Evolutionary conservation across 805 yeast genomes (phyloP).

Genomic region (Ogataea chonburiensis): DNA sequence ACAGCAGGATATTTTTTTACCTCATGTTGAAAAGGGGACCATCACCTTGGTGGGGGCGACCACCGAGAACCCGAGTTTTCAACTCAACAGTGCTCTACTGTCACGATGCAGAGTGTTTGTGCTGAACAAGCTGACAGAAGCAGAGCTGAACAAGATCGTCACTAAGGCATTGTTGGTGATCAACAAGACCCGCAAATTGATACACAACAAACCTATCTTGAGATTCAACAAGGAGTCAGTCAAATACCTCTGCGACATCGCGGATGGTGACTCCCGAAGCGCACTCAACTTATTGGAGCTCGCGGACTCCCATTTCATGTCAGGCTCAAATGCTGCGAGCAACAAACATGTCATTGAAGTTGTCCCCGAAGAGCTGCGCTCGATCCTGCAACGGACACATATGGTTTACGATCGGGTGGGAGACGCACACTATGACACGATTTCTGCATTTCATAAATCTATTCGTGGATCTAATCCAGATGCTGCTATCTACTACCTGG

Average conservation of each 20-base stretch:
- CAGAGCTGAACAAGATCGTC: slow-evolving; percentile 54
- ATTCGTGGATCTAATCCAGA: slow-evolving; percentile 87
- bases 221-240: slow-evolving; percentile 55
- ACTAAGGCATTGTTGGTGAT: slow-evolving; percentile 56
- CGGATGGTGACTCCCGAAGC: slow-evolving; percentile 87
- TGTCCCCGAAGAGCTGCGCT: slow-evolving; percentile 38
- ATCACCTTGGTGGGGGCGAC: slow-evolving; percentile 92
- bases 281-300: slow-evolving; percentile 81
- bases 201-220: slow-evolving; percentile 49
- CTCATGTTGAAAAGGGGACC: slow-evolving; percentile 80
- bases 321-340: slow-evolving; percentile 9
- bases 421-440: slow-evolving; percentile 91
- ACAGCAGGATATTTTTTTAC: slow-evolving; percentile 87
- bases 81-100: slow-evolving; percentile 75
- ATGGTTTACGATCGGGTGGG: slow-evolving; percentile 81
- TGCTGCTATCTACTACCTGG: slow-evolving; percentile 85
- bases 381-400: slow-evolving; percentile 47
- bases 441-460: slow-evolving; percentile 92
- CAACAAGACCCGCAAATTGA: slow-evolving; percentile 57
- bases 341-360: slow-evolving; percentile 36
- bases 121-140: slow-evolving; percentile 48
- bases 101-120: slow-evolving; percentile 84
- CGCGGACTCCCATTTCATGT: slow-evolving; percentile 51
- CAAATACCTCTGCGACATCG: slow-evolving; percentile 65
- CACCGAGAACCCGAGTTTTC: slow-evolving; percentile 88